These are phyloP conservation scores for Mycosphaerelloides madeirae DNA, from an alignment of 2,329 filamentous ascomycete genomes.

Conservation along the genomic window DNA sequence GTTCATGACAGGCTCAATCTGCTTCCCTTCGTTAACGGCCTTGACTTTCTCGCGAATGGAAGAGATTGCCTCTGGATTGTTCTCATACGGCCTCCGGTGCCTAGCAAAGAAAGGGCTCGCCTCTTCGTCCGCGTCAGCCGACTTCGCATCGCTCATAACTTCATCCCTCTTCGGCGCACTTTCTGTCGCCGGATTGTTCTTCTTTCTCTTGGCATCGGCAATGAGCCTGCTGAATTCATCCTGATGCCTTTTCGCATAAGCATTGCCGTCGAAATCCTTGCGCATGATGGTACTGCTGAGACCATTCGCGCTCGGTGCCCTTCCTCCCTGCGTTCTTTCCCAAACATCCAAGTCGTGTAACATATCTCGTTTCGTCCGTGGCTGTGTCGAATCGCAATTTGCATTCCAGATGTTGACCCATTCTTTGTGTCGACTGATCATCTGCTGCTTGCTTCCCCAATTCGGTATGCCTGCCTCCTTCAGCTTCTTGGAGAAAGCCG, in stretches of 20 bases:
- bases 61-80: constrained; percentile 23
- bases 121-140: constrained; percentile 16
- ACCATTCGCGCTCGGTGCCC: constrained; percentile 42
- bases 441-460: constrained; percentile 60
- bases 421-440: constrained; percentile 80
- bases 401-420: constrained; percentile 97
- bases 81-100: constrained; percentile 19
- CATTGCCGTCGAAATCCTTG: constrained; percentile 80
- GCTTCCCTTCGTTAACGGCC: constrained; percentile 17
- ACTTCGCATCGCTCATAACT: background rate
- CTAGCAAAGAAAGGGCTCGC: constrained; percentile 10
- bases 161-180: constrained; percentile 6
- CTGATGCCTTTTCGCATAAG: constrained; percentile 70
- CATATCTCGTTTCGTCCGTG: constrained; percentile 66
- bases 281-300: constrained; percentile 58
- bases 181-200: constrained; percentile 23
- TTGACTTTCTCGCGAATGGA: constrained; percentile 25
- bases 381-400: constrained; percentile 79
- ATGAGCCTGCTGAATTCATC: constrained; percentile 75
- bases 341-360: constrained; percentile 76
- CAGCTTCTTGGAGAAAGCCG: constrained; percentile 72
- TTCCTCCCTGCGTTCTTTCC: constrained; percentile 75
- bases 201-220: constrained; percentile 63
- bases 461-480: constrained; percentile 71
- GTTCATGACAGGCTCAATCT: constrained; percentile 20